Percentiles rank a stretch among this genome's conserved stretches.
Evolutionary conservation across 2,329 filamentous ascomycete species (phyloP).

Genomic region (Sporothrix sp.): DNA sequence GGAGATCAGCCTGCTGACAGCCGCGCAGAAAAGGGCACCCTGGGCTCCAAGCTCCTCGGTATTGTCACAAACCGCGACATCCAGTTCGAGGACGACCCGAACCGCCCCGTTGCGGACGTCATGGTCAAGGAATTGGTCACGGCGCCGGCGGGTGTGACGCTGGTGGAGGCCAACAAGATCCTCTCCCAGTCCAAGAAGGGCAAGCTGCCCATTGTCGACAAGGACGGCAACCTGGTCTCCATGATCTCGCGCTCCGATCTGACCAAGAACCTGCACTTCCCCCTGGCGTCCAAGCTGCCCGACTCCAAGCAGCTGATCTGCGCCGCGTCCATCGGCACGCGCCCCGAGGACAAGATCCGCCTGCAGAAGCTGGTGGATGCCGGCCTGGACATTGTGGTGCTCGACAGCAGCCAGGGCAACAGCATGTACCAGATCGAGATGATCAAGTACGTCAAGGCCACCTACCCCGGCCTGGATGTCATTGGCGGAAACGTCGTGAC

Average conservation of each 20-base stretch:
- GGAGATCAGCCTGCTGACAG: slow-evolving; percentile 30
- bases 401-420: slow-evolving; percentile 97
- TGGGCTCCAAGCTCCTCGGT: slow-evolving; percentile 91
- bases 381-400: slow-evolving; percentile 86
- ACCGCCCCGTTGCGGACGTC: slow-evolving; percentile 69
- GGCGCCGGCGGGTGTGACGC: slow-evolving; percentile 69
- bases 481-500: slow-evolving; percentile 99
- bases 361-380: slow-evolving; percentile 85
- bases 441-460: slow-evolving; percentile 90
- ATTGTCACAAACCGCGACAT: slow-evolving; percentile 98
- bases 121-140: slow-evolving; percentile 98
- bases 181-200: slow-evolving; percentile 96
- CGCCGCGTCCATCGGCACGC: slow-evolving; percentile 89
- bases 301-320: slow-evolving; percentile 96
- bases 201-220: slow-evolving; percentile 88
- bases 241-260: slow-evolving; percentile 90
- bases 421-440: slow-evolving; percentile 98
- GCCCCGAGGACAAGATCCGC: slow-evolving; percentile 82
- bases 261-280: slow-evolving; percentile 98
- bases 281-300: slow-evolving; percentile 88
- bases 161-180: slow-evolving; percentile 84
- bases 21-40: slow-evolving; percentile 69
- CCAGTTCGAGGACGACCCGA: slow-evolving; percentile 76
- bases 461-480: slow-evolving; percentile 78
- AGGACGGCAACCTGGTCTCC: slow-evolving; percentile 74